Conservation (phyloP, 2,329 filamentous ascomycete genomes). For the Apiospora koreana region DNA sequence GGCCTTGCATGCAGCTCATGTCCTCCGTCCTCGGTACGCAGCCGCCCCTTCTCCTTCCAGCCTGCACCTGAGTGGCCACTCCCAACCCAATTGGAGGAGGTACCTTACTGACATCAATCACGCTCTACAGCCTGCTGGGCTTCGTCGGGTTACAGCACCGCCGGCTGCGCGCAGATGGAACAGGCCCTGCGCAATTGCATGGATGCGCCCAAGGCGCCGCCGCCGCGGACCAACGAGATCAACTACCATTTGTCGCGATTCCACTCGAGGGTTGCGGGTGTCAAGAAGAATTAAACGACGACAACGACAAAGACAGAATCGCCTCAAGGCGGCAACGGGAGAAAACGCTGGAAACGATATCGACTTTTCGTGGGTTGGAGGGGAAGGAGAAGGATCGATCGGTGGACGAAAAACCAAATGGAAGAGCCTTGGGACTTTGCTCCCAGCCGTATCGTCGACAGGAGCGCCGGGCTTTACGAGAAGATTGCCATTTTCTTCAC, state of each 20-base stretch:
- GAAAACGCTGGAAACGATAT: too few species aligned
- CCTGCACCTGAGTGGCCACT: too few species aligned
- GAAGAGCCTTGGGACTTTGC: too few species aligned
- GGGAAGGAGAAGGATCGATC: background rate
- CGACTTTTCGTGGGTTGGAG: background rate
- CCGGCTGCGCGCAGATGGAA: slow-evolving; percentile 61
- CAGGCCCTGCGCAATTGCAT: slow-evolving; percentile 68
- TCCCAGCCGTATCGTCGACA: background rate
- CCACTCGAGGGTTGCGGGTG: slow-evolving; percentile 60
- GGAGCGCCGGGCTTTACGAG: background rate
- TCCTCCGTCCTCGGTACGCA: slow-evolving; percentile 55
- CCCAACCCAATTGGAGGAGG: too few species aligned
- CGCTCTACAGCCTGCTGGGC: slow-evolving; percentile 73
- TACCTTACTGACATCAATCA: background rate
- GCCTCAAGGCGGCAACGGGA: background rate
- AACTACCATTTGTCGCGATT: slow-evolving; percentile 89
- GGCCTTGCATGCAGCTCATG: slow-evolving; percentile 59
- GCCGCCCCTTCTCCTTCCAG: background rate
- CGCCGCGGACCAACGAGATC: slow-evolving; percentile 72
- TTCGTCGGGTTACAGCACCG: slow-evolving; percentile 68
- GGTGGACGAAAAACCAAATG: too few species aligned
- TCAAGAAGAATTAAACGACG: slow-evolving; percentile 40
- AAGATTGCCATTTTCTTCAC: background rate
- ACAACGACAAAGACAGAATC: too few species aligned
- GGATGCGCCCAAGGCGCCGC: slow-evolving; percentile 67